Evolutionary conservation across 139 green algal species (phyloP).

Genomic region (Chlorella sp.): DNA sequence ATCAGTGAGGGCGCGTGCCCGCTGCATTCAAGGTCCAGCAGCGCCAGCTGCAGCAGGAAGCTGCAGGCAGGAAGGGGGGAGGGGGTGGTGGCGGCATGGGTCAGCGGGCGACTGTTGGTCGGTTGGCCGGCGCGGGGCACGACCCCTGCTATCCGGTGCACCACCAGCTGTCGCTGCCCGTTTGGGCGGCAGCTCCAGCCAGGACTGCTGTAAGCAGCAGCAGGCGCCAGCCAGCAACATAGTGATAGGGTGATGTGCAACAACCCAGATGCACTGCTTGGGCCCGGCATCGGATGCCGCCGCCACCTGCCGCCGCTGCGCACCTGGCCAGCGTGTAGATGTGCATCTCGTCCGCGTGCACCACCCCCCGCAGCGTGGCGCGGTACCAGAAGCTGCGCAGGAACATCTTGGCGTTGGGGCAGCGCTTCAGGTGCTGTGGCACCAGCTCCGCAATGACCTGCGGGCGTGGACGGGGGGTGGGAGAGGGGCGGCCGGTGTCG

Average conservation of each 20-base stretch:
- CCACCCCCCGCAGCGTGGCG: constrained; percentile 23
- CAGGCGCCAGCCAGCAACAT: too few relatives aligned
- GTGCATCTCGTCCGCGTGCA: constrained; percentile 65
- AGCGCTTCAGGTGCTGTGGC: constrained; percentile 17
- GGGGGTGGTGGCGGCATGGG: neutral
- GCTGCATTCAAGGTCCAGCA: constrained; percentile 59
- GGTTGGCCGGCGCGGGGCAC: too few relatives aligned
- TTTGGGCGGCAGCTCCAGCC: too few relatives aligned
- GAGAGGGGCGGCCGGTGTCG: neutral
- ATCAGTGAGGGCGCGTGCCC: constrained; percentile 45
- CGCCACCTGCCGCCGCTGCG: neutral
- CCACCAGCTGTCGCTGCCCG: too few relatives aligned
- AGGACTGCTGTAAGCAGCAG: too few relatives aligned
- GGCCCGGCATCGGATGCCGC: neutral
- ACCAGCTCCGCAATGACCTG: constrained; percentile 42
- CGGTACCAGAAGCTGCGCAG: constrained; percentile 72
- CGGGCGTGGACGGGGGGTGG: neutral
- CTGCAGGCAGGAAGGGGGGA: constrained; percentile 22
- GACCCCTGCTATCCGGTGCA: too few relatives aligned
- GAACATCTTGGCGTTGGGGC: constrained; percentile 70
- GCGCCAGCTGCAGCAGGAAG: constrained; percentile 68
- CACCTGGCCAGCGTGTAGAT: constrained; percentile 69
- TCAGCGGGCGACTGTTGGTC: neutral
- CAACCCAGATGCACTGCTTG: too few relatives aligned
- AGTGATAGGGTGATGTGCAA: too few relatives aligned